Evolutionary conservation across 1,284 basidiomycete species (phyloP), one percentile per base, ranked within the genome.

Genomic region (Boletus hoseneyae): DNA sequence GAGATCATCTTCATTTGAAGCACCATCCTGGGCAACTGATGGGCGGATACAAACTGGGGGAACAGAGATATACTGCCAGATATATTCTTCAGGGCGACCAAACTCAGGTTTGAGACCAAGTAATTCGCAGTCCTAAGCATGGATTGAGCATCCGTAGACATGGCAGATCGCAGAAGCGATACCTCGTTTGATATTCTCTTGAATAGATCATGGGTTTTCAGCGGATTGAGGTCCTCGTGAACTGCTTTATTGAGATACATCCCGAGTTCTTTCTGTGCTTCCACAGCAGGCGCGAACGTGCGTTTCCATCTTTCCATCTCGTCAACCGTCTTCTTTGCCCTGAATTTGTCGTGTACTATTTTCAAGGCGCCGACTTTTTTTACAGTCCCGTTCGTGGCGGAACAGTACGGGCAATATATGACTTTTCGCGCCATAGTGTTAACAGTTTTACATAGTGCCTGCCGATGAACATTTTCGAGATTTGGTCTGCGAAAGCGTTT

Each of bases 21-120:
- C 94, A 12, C 90, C 93, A 62, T 99, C 97, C 68, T 99, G 97
- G 0, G 91, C 89, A 1, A 99, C 97, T 6, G 94, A 97, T 0
- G 97, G 97, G 39, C 97, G 85, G 52, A 99, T 99, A 66, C 93
- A 97, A 35, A 97, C 94, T 0, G 97, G 97, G 16, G 97, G 97
- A 13, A 99, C 97, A 30, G 95, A 97, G 15, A 99, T 87, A 70
- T 99, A 99, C 69, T 98, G 96, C 97, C 97, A 99, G 51, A 99
- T 85, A 66, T 96, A 98, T 66, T 98, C 90, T 72, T 99, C 97
- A 2, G 97, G 97, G 48, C 97, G 76, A 47, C 95, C 95, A 62
- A 87, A 87, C 27, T 84, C 81, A 3, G 97, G 97, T 54, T 91
- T 85, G 47, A 99, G 73, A 1, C 96, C 95, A 9, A 99, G 78